Percentiles rank a stretch among this genome's conserved stretches.
These are phyloP conservation scores for Ophiosphaerella herpotricha DNA, from an alignment of 2,329 filamentous ascomycete genomes.

Conservation along the genomic window DNA sequence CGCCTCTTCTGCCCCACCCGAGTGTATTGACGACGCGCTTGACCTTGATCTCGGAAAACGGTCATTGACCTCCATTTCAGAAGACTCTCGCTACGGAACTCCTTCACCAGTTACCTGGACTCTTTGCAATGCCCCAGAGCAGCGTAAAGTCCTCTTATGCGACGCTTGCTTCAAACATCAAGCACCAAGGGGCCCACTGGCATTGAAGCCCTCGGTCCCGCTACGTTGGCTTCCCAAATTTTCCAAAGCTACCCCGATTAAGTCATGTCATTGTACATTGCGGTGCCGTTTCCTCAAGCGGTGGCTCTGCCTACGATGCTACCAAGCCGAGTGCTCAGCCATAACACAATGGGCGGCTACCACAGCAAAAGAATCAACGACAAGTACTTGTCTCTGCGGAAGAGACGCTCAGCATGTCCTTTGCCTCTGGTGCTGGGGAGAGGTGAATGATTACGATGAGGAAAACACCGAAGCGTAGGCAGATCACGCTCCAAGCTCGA, in stretches of 20 bases:
- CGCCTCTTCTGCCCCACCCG: slow-evolving; percentile 19
- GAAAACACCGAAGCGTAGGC: not conserved
- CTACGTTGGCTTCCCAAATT: not conserved
- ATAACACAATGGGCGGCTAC: not conserved
- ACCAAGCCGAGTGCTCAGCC: slow-evolving; percentile 13
- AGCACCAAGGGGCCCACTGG: not conserved
- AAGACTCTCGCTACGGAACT: slow-evolving; percentile 21
- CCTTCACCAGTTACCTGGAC: slow-evolving; percentile 34
- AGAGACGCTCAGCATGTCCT: slow-evolving; percentile 3
- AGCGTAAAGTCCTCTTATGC: slow-evolving; percentile 15
- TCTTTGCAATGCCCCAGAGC: slow-evolving; percentile 29
- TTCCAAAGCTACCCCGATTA: not conserved
- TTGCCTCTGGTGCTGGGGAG: slow-evolving; percentile 24
- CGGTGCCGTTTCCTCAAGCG: slow-evolving; percentile 21
- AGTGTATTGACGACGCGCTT: slow-evolving; percentile 32
- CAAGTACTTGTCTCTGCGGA: slow-evolving; percentile 13
- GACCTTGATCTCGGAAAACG: slow-evolving; percentile 28
- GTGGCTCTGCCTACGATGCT: slow-evolving; percentile 30
- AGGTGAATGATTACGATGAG: slow-evolving; percentile 2
- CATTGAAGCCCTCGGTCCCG: no score
- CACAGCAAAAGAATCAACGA: not conserved
- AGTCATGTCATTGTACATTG: slow-evolving; percentile 23
- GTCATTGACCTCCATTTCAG: slow-evolving; percentile 19
- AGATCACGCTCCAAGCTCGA: no score
- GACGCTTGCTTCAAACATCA: not conserved